Evolutionary conservation across 176 grass and related monocot genomes (phyloP), one percentile per base, ranked within the genome.

Genomic region (Phoenix dactylifera): DNA sequence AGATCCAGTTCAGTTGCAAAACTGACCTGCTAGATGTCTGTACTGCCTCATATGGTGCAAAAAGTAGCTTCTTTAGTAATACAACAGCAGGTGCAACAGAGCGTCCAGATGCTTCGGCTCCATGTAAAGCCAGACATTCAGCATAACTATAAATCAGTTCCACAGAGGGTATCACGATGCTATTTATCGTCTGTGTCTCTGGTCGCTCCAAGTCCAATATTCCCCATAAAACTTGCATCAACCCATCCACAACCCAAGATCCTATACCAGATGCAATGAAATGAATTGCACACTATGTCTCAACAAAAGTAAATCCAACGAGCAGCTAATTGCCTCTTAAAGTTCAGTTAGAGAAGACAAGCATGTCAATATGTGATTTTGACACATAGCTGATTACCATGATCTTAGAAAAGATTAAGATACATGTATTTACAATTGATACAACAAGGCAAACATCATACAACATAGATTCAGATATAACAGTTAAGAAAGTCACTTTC

Each of bases 141-240:
- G 87, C 87, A 50, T 97, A 97, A 59, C 87, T 91, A 77, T 90
- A 97, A 61, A 97, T 88, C 72, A 97, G 82, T 80, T 91, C 92
- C 62, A 97, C 92, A 65, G 76, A 87, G 54, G 92, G 92, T 69
- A 97, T 78, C 62, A 97, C 84, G 72, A 97, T 79, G 74, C 63
- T 91, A 66, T 97, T 97, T 88, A 97, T 80, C n/a, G 67, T 85
- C 59, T 91, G 92, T 57, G 92, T 97, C 60, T 97, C 87, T 32
- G 92, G 92, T 59, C 80, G 90, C 71, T 91, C 92, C 67, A 88
- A 71, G 74, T 90, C 88, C 60, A 97, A 60, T 63, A 97, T 97
- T 63, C 69, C 77, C 92, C 92, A 97, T 54, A 97, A 90, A 66
- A 97, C 79, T 82, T 97, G 83, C 80, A 97, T 91, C 50, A 97